Conservation (phyloP, 2,329 filamentous ascomycete species). For the Tolypocladium endophyticum region DNA sequence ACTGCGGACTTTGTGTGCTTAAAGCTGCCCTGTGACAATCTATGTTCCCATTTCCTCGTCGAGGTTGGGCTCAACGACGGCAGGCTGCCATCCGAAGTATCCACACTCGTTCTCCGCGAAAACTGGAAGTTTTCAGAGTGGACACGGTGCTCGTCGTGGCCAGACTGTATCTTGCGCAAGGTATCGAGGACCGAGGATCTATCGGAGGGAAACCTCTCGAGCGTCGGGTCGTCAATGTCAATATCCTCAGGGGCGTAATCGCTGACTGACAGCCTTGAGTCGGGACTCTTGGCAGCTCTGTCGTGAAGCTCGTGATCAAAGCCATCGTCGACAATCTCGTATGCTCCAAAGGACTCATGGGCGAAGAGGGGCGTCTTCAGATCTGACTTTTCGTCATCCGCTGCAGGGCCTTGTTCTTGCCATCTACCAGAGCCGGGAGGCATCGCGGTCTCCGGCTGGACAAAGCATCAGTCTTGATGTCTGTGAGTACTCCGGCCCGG, state of each 20-base stretch:
- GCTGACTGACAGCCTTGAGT: conserved; percentile 7
- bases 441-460: conserved; percentile 4
- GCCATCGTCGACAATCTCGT: conserved; percentile 22
- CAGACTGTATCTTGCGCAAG: conserved; percentile 34
- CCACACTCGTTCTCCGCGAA: conserved; percentile 24
- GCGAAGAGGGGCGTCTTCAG: conserved; percentile 31
- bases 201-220: conserved; percentile 37
- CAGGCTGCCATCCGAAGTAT: conserved; percentile 25
- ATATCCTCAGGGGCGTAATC: conserved; percentile 9
- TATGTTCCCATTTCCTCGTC: conserved; percentile 19
- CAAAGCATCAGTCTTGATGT: conserved; percentile 10
- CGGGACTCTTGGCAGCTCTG: conserved; percentile 8
- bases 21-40: conserved; percentile 20
- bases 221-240: conserved; percentile 35
- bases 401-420: conserved; percentile 1
- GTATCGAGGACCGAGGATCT: conserved; percentile 32
- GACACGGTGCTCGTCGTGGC: conserved; percentile 28
- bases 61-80: conserved; percentile 21
- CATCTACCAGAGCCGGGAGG: not conserved
- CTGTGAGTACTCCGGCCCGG: conserved; percentile 3
- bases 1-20: conserved; percentile 25
- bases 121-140: conserved; percentile 21
- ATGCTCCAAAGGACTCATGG: conserved; percentile 34
- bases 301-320: conserved; percentile 15
- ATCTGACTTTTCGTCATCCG: conserved; percentile 7